These are phyloP conservation scores for Arctium lappa DNA, from an alignment of 129 eudicot species.

Conservation along the genomic window DNA sequence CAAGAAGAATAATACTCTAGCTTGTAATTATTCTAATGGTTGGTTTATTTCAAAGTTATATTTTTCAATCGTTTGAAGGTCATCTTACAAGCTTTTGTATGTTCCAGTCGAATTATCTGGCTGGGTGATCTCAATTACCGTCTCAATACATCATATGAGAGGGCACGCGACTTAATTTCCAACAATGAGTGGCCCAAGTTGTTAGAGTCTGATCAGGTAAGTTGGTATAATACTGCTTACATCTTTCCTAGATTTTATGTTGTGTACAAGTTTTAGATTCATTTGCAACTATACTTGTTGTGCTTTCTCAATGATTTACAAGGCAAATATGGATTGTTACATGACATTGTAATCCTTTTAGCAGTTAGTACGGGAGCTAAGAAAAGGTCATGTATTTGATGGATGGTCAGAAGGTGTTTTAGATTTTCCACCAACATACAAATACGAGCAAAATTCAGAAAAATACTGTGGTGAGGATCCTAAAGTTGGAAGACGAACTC, in stretches of 20 bases:
- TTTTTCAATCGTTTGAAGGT: not conserved
- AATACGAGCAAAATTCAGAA: constrained; percentile 71
- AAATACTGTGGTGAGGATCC: constrained; percentile 79
- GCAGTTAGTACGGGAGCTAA: constrained; percentile 77
- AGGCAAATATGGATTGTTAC: not conserved
- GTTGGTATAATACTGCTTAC: not conserved
- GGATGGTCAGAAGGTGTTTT: constrained; percentile 94
- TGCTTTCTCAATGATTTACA: not conserved
- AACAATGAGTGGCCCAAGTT: constrained; percentile 71
- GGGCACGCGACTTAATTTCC: constrained; percentile 63
- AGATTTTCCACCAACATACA: constrained; percentile 90
- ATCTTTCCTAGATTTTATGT: not conserved
- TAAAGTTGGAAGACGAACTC: constrained; percentile 81
- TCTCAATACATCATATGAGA: constrained; percentile 73
- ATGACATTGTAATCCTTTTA: not conserved
- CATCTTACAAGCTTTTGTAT: not conserved
- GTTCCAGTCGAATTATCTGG: constrained; percentile 78
- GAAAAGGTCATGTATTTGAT: constrained; percentile 76
- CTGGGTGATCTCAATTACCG: constrained; percentile 97
- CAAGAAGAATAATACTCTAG: not conserved
- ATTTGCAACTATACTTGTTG: not conserved
- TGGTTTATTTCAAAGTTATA: not conserved
- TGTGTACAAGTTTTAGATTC: not conserved
- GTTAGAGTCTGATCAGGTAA: constrained; percentile 80
- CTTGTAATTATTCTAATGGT: too few relatives aligned